phyloP scores from a whole-genome alignment of 768 basidiomycete genomes.

The Lactarius hatsudake region DNA sequence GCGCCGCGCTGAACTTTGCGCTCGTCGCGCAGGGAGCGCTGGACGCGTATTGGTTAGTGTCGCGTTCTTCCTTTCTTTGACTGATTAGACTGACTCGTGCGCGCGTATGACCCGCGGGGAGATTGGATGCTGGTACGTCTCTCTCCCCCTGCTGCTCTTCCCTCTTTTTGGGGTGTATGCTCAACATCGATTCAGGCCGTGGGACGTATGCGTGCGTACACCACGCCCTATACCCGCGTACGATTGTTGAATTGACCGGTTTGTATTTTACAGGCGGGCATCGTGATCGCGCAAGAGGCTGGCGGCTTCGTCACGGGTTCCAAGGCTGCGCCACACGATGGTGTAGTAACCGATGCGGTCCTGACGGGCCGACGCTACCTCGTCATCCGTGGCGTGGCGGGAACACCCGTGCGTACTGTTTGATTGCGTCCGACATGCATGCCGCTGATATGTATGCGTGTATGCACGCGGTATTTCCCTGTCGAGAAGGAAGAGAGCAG shows the following conservation, averaged over 20 bases:
- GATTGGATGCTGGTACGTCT: slow-evolving; percentile 66
- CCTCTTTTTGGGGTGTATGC: not conserved
- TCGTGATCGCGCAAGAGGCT: slow-evolving; percentile 88
- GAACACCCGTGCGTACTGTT: slow-evolving; percentile 44
- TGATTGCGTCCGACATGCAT: not conserved
- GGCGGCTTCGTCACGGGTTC: slow-evolving; percentile 79
- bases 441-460: not conserved
- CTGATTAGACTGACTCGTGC: not conserved
- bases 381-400: slow-evolving; percentile 67
- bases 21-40: slow-evolving; percentile 86
- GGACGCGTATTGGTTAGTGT: slow-evolving; percentile 79
- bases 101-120: slow-evolving; percentile 48
- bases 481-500: slow-evolving; percentile 53
- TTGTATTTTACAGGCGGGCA: slow-evolving; percentile 56
- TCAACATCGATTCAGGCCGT: slow-evolving; percentile 45
- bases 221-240: not conserved
- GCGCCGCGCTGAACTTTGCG: slow-evolving; percentile 78
- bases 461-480: not conserved
- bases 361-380: slow-evolving; percentile 79
- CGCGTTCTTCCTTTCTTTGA: not conserved
- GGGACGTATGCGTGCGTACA: slow-evolving; percentile 75
- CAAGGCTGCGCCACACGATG: slow-evolving; percentile 40
- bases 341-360: slow-evolving; percentile 63
- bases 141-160: not conserved
- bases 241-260: not conserved